These are phyloP conservation scores for Tuctoria greenei DNA, from an alignment of 176 grass and related monocot species.

Conservation along the genomic window DNA sequence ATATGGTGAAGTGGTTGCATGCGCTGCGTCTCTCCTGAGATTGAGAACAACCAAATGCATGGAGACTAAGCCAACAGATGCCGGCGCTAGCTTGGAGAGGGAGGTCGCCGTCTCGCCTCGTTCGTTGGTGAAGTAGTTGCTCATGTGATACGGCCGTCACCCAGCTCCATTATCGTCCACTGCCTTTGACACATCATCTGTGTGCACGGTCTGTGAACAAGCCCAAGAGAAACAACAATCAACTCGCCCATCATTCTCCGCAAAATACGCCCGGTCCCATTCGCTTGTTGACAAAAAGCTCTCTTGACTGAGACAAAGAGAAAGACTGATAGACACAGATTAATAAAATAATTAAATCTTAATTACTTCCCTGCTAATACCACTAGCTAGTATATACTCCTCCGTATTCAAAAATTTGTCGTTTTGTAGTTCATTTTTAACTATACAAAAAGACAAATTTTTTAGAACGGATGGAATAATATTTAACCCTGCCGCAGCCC, in stretches of 20 bases:
- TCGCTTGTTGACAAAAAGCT: constrained; percentile 29
- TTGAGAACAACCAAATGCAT: not conserved
- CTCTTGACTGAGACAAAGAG: constrained; percentile 20
- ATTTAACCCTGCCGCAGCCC: no score
- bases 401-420: no score
- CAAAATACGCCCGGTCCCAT: constrained; percentile 41
- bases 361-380: constrained; percentile 2
- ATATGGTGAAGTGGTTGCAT: constrained; percentile 9
- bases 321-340: constrained; percentile 19
- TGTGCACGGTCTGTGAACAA: constrained; percentile 11
- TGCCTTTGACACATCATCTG: constrained; percentile 34
- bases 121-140: constrained; percentile 46
- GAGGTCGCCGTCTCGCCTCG: not conserved
- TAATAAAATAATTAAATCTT: constrained; percentile 22
- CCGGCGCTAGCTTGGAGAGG: not conserved
- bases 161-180: not conserved
- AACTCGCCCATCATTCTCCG: constrained; percentile 44
- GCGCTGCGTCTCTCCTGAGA: not conserved
- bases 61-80: not conserved
- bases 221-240: constrained; percentile 43
- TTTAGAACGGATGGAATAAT: no score
- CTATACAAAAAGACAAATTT: no score
- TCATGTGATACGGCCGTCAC: constrained; percentile 34
- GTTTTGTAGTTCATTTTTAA: no score
- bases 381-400: no score